Evolutionary conservation across 2,329 filamentous ascomycete genomes (phyloP).

Genomic region (Pseudomassariella vexata): DNA sequence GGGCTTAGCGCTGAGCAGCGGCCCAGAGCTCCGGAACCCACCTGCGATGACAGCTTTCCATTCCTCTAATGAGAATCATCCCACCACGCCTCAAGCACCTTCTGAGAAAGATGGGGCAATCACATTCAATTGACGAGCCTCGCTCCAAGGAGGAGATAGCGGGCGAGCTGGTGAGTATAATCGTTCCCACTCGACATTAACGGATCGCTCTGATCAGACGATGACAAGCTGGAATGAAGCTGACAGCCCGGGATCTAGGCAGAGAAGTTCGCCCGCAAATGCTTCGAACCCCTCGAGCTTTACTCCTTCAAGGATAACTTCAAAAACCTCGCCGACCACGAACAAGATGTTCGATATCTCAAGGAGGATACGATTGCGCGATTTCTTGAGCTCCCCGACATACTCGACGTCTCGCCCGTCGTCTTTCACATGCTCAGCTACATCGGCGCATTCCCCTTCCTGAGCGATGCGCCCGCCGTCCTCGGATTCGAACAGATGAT

Average conservation of each 20-base stretch:
- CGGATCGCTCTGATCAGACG: background rate
- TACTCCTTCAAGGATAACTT: slow-evolving; percentile 73
- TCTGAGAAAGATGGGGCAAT: slow-evolving; percentile 49
- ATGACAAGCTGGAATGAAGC: slow-evolving; percentile 5
- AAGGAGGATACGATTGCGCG: slow-evolving; percentile 65
- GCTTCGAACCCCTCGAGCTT: slow-evolving; percentile 65
- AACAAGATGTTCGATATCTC: slow-evolving; percentile 58
- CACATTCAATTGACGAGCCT: slow-evolving; percentile 38
- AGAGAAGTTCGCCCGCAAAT: slow-evolving; percentile 60
- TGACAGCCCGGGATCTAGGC: slow-evolving; percentile 34
- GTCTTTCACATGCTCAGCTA: slow-evolving; percentile 68
- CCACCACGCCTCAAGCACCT: too few species aligned
- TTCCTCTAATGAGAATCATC: too few species aligned
- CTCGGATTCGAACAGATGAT: slow-evolving; percentile 65
- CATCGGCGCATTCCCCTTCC: slow-evolving; percentile 68
- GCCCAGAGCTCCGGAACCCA: too few species aligned
- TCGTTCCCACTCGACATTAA: slow-evolving; percentile 1
- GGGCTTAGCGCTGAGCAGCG: too few species aligned
- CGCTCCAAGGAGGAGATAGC: slow-evolving; percentile 47
- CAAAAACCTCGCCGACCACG: slow-evolving; percentile 59
- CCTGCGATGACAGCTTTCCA: too few species aligned
- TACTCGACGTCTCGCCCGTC: slow-evolving; percentile 60
- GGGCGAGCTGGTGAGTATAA: slow-evolving; percentile 40
- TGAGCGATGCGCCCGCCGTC: slow-evolving; percentile 63
- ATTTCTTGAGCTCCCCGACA: slow-evolving; percentile 69